phyloP scores from a whole-genome alignment of 768 basidiomycete species.

The Serpula lacrymans region DNA sequence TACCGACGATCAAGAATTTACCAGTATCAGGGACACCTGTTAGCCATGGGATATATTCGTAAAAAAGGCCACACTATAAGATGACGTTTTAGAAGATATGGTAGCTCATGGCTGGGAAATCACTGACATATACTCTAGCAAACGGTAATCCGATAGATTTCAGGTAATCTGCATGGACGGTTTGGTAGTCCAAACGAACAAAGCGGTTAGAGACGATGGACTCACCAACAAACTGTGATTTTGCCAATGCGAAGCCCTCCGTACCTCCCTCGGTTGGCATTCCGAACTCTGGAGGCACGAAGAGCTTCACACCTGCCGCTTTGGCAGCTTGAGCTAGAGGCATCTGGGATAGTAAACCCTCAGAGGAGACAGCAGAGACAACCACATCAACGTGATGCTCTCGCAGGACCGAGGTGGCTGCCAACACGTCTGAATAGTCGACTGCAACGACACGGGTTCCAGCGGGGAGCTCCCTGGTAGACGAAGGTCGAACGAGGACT shows the following conservation, averaged over 20 bases:
- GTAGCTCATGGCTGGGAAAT: background rate
- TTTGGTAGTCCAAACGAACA: background rate
- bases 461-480: constrained; percentile 2
- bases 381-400: constrained; percentile 18
- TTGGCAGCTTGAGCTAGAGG: constrained; percentile 17
- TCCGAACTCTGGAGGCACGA: constrained; percentile 23
- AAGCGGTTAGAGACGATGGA: background rate
- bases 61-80: constrained; percentile 30
- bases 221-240: constrained; percentile 11
- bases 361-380: constrained; percentile 12
- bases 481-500: constrained; percentile 8
- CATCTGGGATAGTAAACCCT: constrained; percentile 6
- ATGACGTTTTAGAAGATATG: background rate
- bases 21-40: constrained; percentile 18
- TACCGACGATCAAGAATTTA: constrained; percentile 18
- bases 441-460: constrained; percentile 11
- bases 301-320: constrained; percentile 20
- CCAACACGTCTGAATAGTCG: constrained; percentile 8
- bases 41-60: constrained; percentile 27
- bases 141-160: constrained; percentile 14
- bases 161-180: constrained; percentile 7
- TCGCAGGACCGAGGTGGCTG: constrained; percentile 10
- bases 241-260: constrained; percentile 9
- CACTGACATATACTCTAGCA: constrained; percentile 15
- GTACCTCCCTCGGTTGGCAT: constrained; percentile 12